Conservation (phyloP, 805 yeast species). For the Ogataea pini region DNA sequence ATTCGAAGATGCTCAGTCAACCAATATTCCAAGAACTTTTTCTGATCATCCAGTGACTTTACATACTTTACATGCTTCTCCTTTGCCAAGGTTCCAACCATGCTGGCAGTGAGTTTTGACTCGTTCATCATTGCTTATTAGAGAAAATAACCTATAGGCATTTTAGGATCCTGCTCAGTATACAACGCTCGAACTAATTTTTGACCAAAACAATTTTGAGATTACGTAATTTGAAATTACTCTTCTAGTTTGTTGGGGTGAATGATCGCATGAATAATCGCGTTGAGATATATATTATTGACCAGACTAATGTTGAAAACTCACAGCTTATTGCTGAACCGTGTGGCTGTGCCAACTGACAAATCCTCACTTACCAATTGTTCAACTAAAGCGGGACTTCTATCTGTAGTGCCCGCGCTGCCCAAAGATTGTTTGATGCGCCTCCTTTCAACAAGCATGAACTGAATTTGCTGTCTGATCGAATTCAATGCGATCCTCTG, state of each 20-base stretch:
- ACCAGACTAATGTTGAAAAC: too few species aligned
- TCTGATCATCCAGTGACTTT: constrained; percentile 51
- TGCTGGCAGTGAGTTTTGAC: background rate
- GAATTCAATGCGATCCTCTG: constrained; percentile 47
- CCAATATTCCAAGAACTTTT: constrained; percentile 77
- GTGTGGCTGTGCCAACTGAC: constrained; percentile 11
- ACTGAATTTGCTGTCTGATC: constrained; percentile 52
- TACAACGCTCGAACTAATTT: background rate
- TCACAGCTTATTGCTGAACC: constrained; percentile 22
- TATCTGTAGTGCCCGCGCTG: constrained; percentile 3
- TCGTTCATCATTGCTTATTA: background rate
- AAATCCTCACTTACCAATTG: constrained; percentile 15
- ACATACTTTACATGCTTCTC: constrained; percentile 64
- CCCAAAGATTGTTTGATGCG: constrained; percentile 24
- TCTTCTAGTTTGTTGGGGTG: too few species aligned
- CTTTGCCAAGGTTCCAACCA: constrained; percentile 19
- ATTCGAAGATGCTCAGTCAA: constrained; percentile 84
- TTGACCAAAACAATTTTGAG: background rate
- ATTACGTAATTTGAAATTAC: background rate
- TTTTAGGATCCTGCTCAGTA: background rate
- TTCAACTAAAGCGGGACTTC: background rate
- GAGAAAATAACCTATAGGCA: background rate
- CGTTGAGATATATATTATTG: too few species aligned
- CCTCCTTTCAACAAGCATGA: constrained; percentile 45
- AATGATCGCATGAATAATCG: too few species aligned